Base-by-base conservation (phyloP, 441 rosid genomes). In the Euphorbia celastroides region DNA sequence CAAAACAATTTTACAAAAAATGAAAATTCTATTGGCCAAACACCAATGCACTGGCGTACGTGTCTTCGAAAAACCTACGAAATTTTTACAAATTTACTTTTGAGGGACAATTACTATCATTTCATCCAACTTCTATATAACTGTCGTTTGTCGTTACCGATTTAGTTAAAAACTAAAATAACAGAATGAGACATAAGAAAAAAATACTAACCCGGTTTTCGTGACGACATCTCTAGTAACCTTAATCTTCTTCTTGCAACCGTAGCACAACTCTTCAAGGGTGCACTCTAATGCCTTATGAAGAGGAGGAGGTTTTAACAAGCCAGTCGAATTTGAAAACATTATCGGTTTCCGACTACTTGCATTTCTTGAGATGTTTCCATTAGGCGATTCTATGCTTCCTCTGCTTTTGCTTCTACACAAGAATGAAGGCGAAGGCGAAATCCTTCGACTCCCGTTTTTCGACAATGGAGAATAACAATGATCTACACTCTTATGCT, bases 261-360 rank as follows among this genome's bases (percentile, higher is more conserved):
- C 98, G 54, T 74, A 85, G 70, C 90, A 88, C 75, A 92, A 66
- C 66, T 89, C 96, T 77, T 92, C 98, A 1, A 92, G 88, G 16
- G 93, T 82, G 83, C 98, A 92, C n/a, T 79, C 80, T 1, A 92
- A 87, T 41, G 70, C 59, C 82, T 78, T 76, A 75, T 82, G 82
- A 0, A 89, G 73, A 7, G 93, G 64, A 0, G 85, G 84, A 27
- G 91, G 95, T 50, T 85, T 92, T 57, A 88, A 62, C 64, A 75
- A 72, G 38, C 86, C 93, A 0, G 67, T 79, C 0, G 96, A 92
- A 69, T 83, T 85, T 6, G 98, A 89, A 75, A 82, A 92, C 83
- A 92, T 84, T 60, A 92, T 92, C 0, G 84, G 91, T 60, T 60
- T 66, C 31, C 75, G 72, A 52, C 74, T 74, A 77, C 81, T 84